Conservation (phyloP, 2,329 filamentous ascomycete species). For the Aspergillus sp. region DNA sequence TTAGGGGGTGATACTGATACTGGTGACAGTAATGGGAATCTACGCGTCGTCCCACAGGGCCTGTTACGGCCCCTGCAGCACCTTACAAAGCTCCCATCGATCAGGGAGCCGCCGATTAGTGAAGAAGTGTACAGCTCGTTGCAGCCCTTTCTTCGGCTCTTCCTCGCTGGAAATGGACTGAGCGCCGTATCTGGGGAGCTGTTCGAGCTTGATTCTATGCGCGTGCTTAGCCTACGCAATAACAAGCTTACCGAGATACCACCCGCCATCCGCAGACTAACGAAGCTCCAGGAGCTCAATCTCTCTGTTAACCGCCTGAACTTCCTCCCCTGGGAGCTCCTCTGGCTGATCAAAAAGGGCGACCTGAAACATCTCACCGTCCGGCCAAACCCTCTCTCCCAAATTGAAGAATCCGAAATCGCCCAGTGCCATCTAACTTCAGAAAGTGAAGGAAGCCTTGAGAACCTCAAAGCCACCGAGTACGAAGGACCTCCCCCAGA, state of each 20-base stretch:
- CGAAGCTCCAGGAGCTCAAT: conserved; percentile 46
- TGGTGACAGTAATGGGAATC: conserved; percentile 30
- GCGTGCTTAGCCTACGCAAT: conserved; percentile 46
- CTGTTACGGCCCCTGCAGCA: conserved; percentile 39
- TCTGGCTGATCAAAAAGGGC: conserved; percentile 40
- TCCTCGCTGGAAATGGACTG: conserved; percentile 45
- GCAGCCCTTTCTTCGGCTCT: conserved; percentile 44
- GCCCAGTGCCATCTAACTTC: conserved; percentile 31
- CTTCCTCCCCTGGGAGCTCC: conserved; percentile 47
- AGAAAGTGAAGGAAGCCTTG: neutral
- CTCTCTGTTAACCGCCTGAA: conserved; percentile 45
- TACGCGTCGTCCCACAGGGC: conserved; percentile 32
- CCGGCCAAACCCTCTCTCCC: conserved; percentile 42
- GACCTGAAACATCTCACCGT: conserved; percentile 40
- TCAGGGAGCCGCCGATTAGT: conserved; percentile 33
- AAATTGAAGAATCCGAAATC: conserved; percentile 31
- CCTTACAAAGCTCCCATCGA: conserved; percentile 40
- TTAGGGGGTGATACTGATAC: neutral
- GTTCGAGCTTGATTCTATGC: conserved; percentile 42
- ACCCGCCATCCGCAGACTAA: conserved; percentile 41
- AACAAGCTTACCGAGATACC: conserved; percentile 47
- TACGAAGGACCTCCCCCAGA: conserved; percentile 28
- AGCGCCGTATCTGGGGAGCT: conserved; percentile 38
- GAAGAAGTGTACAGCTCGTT: conserved; percentile 41
- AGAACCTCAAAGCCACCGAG: conserved; percentile 16